phyloP scores from a whole-genome alignment of 2,329 filamentous ascomycete genomes.

The Hirsutella minnesotensis region DNA sequence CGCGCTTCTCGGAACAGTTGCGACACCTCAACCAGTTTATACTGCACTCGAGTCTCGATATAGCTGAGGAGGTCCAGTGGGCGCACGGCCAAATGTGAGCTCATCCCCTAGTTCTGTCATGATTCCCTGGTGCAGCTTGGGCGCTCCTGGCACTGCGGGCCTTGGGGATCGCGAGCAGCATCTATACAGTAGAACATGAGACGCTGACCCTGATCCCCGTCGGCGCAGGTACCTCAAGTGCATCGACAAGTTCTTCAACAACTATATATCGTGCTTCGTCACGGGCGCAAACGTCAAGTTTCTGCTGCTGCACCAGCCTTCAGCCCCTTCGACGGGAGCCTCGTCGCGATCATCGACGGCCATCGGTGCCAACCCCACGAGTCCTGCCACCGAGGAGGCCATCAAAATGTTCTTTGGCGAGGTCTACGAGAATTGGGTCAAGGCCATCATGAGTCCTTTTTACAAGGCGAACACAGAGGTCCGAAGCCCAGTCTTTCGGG shows the following conservation, averaged over 20 bases:
- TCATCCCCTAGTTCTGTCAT: not conserved
- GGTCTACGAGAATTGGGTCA: constrained; percentile 93
- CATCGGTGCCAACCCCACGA: constrained; percentile 73
- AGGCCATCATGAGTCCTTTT: constrained; percentile 95
- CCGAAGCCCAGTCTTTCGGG: constrained; percentile 73
- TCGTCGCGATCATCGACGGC: constrained; percentile 49
- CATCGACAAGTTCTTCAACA: constrained; percentile 93
- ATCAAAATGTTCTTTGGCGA: constrained; percentile 90
- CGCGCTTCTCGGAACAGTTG: constrained; percentile 79
- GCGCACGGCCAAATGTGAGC: constrained; percentile 68
- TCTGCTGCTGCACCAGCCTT: constrained; percentile 80
- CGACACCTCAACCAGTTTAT: constrained; percentile 97
- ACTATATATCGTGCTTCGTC: constrained; percentile 89
- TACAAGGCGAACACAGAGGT: constrained; percentile 79
- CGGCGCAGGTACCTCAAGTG: constrained; percentile 76
- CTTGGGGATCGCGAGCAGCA: no score
- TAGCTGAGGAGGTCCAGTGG: constrained; percentile 96
- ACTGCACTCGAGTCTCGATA: constrained; percentile 84
- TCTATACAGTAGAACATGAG: not conserved
- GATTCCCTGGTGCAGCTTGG: no score
- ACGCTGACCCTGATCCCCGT: not conserved
- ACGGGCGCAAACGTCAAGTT: constrained; percentile 90
- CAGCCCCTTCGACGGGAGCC: constrained; percentile 25
- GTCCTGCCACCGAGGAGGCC: constrained; percentile 86
- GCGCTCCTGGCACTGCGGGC: not conserved